A percentile compares a stretch with the other conserved stretches of the same genome.
Conservation (phyloP, 2,329 filamentous ascomycete genomes). For the Pseudogymnoascus sp. region DNA sequence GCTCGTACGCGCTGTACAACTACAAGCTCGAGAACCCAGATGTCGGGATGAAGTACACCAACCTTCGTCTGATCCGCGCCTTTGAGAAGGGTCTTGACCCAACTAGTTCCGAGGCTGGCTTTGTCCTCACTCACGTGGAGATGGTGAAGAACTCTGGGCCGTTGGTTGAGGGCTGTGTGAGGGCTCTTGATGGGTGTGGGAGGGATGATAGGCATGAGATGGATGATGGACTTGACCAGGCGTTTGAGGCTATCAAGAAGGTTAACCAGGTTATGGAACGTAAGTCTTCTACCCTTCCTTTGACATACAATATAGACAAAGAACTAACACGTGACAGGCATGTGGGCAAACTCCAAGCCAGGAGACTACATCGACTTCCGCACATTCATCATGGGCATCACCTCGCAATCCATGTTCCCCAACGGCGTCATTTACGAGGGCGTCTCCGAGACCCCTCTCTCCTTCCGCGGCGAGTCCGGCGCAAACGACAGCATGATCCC, state of each 20-base stretch:
- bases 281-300: conserved; percentile 27
- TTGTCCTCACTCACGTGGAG: conserved; percentile 91
- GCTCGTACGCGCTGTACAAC: conserved; percentile 61
- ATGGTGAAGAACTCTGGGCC: conserved; percentile 85
- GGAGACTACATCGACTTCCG: conserved; percentile 81
- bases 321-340: conserved; percentile 41
- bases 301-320: neutral
- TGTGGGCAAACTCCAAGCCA: conserved; percentile 87
- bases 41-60: conserved; percentile 50
- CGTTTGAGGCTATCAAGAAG: conserved; percentile 55
- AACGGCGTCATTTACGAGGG: conserved; percentile 85
- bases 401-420: conserved; percentile 88
- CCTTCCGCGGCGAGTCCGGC: conserved; percentile 85
- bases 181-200: conserved; percentile 53
- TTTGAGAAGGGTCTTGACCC: conserved; percentile 87
- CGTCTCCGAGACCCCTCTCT: conserved; percentile 63
- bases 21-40: conserved; percentile 51
- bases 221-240: conserved; percentile 53
- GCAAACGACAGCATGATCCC: conserved; percentile 95
- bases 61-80: conserved; percentile 77
- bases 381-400: conserved; percentile 96
- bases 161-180: conserved; percentile 63
- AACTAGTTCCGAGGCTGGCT: conserved; percentile 82
- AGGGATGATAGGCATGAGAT: conserved; percentile 44
- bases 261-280: conserved; percentile 76